Conservation (phyloP, 208 protist genomes). For the Acanthamoeba lenticulata region DNA sequence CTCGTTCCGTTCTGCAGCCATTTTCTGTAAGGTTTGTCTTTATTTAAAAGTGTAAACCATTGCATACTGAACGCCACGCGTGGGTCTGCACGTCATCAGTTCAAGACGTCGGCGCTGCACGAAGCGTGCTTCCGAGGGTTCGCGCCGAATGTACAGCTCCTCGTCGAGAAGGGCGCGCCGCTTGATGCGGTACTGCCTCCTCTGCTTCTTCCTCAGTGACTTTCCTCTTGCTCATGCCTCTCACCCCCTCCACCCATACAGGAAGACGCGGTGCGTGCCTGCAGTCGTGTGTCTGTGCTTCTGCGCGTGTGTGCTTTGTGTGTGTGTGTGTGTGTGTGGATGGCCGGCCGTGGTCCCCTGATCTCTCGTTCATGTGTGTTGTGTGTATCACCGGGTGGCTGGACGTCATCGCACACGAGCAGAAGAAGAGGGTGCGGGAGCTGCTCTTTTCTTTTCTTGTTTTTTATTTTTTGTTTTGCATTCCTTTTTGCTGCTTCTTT, state of each 20-base stretch:
- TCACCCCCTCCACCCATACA: not conserved
- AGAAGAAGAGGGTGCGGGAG: too few species aligned
- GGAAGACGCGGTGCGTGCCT: slow-evolving; percentile 6
- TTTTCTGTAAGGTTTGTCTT: not conserved
- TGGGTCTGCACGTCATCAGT: not conserved
- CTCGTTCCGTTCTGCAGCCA: not conserved
- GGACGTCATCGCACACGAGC: too few species aligned
- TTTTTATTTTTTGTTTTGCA: too few species aligned
- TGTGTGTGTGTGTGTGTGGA: not conserved
- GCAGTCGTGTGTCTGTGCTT: not conserved
- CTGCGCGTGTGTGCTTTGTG: not conserved
- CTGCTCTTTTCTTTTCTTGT: too few species aligned
- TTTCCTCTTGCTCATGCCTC: not conserved
- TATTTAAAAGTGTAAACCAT: not conserved
- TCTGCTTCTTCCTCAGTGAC: not conserved
- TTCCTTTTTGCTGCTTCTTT: not conserved
- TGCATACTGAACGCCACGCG: not conserved
- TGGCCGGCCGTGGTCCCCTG: too few species aligned
- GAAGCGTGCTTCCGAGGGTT: slow-evolving; percentile 31
- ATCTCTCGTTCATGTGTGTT: not conserved
- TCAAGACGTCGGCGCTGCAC: slow-evolving; percentile 18
- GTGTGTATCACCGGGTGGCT: not conserved
- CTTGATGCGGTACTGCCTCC: not conserved
- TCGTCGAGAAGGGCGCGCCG: slow-evolving; percentile 16
- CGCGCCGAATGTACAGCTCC: not conserved